phyloP scores from a whole-genome alignment of 768 basidiomycete species.

The Naganishia randhawae region DNA sequence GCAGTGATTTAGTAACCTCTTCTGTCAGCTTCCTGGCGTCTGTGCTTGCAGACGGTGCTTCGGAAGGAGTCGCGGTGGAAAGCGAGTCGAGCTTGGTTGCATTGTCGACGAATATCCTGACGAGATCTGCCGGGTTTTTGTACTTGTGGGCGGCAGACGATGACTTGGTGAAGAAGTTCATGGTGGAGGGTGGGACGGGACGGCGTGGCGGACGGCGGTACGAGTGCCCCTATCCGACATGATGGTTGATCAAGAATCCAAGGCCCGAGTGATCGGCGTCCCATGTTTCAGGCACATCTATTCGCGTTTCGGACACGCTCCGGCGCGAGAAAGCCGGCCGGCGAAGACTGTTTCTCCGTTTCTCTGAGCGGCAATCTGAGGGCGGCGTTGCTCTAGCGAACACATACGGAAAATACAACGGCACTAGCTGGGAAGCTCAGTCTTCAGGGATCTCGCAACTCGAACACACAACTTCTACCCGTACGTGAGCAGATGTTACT shows the following conservation, averaged over 20 bases:
- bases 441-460: too few relatives aligned
- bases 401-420: too few relatives aligned
- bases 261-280: neutral
- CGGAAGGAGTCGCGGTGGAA: conserved; percentile 55
- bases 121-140: conserved; percentile 80
- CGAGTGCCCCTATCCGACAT: neutral
- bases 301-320: too few relatives aligned
- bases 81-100: conserved; percentile 71
- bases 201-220: neutral
- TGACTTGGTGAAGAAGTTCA: conserved; percentile 75
- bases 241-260: neutral
- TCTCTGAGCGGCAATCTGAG: too few relatives aligned
- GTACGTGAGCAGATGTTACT: too few relatives aligned
- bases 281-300: conserved; percentile 16
- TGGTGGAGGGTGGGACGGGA: conserved; percentile 43
- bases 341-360: too few relatives aligned
- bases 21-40: conserved; percentile 8
- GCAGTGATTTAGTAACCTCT: conserved; percentile 24
- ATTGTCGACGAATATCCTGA: conserved; percentile 73
- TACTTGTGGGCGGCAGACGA: conserved; percentile 65
- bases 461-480: too few relatives aligned
- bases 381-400: too few relatives aligned
- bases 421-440: too few relatives aligned
- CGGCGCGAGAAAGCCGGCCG: too few relatives aligned
- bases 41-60: neutral